A percentile compares a stretch with the other conserved stretches of the same genome.
Evolutionary conservation across 1,284 basidiomycete species (phyloP).

Genomic region (Malassezia caprae): DNA sequence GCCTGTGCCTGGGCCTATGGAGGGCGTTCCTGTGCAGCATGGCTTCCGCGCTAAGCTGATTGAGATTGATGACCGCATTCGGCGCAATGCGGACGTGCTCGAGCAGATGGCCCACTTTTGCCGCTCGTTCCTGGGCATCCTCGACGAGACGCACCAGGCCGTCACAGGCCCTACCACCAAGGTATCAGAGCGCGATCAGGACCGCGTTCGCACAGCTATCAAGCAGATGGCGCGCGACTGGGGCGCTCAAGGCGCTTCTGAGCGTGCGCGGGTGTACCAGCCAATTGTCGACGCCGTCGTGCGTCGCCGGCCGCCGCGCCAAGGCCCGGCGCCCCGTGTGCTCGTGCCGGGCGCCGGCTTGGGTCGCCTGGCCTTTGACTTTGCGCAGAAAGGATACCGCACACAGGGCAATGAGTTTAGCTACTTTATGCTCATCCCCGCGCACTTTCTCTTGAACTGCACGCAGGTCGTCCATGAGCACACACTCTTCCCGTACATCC

Average conservation of each 20-base stretch:
- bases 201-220: conserved; percentile 43
- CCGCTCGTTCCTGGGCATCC: conserved; percentile 29
- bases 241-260: conserved; percentile 28
- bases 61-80: conserved; percentile 46
- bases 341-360: conserved; percentile 45
- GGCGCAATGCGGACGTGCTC: conserved; percentile 41
- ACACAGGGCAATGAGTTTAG: conserved; percentile 47
- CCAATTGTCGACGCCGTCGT: conserved; percentile 33
- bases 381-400: conserved; percentile 31
- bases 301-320: conserved; percentile 16
- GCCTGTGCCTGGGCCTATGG: conserved; percentile 16
- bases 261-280: conserved; percentile 31
- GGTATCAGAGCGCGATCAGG: conserved; percentile 34
- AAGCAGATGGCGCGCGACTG: conserved; percentile 46
- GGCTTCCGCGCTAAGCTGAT: conserved; percentile 32
- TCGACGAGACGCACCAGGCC: conserved; percentile 2
- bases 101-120: conserved; percentile 33
- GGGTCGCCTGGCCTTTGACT: conserved; percentile 39
- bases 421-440: conserved; percentile 44
- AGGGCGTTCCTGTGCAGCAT: background rate
- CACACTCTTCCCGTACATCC: conserved; percentile 39
- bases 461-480: conserved; percentile 24
- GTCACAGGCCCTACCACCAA: conserved; percentile 10
- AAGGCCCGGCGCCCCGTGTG: conserved; percentile 20
- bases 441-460: conserved; percentile 46